A percentile compares a stretch with the other conserved stretches of the same genome.
phyloP scores from a whole-genome alignment of 805 yeast genomes.

The Suhomyces sp. region DNA sequence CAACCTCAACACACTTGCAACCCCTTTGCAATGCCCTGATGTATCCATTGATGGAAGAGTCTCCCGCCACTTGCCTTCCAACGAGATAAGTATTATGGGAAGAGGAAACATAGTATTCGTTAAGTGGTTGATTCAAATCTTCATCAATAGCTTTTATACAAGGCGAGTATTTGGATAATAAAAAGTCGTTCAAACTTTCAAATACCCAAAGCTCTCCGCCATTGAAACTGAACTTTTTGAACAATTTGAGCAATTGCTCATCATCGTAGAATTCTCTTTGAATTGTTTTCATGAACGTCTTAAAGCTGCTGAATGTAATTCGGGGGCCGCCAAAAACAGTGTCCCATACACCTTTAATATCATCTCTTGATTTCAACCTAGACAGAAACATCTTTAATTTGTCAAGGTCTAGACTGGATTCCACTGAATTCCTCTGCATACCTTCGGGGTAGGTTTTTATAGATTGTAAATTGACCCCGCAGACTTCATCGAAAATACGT shows the following conservation, averaged over 20 bases:
- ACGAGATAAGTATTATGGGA: constrained; percentile 91
- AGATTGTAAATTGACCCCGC: constrained; percentile 8
- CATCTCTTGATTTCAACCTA: constrained; percentile 62
- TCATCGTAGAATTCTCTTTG: constrained; percentile 47
- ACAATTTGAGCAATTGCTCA: constrained; percentile 26
- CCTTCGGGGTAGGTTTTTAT: neutral
- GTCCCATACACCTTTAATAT: constrained; percentile 52
- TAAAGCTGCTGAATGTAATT: constrained; percentile 24
- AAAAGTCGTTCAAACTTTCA: constrained; percentile 26
- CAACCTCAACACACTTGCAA: constrained; percentile 92
- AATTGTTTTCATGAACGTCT: constrained; percentile 39
- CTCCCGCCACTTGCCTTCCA: constrained; percentile 86
- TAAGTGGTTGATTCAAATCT: constrained; percentile 54
- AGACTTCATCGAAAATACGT: constrained; percentile 41
- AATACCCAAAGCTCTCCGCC: constrained; percentile 17
- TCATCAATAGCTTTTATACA: constrained; percentile 12
- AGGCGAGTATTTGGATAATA: constrained; percentile 28
- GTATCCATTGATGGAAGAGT: constrained; percentile 86
- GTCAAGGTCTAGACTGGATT: constrained; percentile 48
- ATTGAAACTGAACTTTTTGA: constrained; percentile 22
- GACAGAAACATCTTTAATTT: constrained; percentile 77
- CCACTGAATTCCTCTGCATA: neutral
- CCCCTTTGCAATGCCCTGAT: constrained; percentile 85
- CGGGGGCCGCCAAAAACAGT: constrained; percentile 18
- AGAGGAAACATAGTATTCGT: constrained; percentile 85